Conservation (phyloP, 2,329 filamentous ascomycete species). For the Aspergillus sp. region DNA sequence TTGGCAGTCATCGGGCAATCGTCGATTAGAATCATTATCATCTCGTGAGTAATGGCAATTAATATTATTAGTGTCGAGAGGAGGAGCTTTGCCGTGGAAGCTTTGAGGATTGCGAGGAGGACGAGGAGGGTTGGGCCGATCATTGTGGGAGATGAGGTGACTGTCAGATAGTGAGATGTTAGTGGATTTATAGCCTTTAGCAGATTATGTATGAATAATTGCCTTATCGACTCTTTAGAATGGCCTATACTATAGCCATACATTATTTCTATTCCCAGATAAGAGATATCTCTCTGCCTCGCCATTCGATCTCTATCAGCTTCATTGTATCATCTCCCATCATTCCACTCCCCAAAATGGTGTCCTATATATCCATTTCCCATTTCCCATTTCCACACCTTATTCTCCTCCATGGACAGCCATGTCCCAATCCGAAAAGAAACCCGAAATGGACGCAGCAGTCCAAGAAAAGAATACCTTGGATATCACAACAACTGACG, state of each 20-base stretch:
- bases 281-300: conserved; percentile 10
- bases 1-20: background rate
- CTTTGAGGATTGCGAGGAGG: background rate
- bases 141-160: background rate
- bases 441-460: too few species aligned
- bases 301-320: conserved; percentile 8
- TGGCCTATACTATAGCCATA: background rate
- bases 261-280: background rate
- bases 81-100: conserved; percentile 1
- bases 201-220: background rate
- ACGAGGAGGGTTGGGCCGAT: background rate
- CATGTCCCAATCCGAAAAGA: background rate
- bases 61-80: background rate
- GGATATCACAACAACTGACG: too few species aligned
- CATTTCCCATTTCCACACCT: too few species aligned
- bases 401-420: too few species aligned
- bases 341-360: background rate
- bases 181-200: background rate
- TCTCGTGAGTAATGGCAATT: conserved; percentile 1
- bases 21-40: conserved; percentile 3
- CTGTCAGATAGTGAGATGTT: too few species aligned
- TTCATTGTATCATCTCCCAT: too few species aligned
- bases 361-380: background rate
- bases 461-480: background rate
- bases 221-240: too few species aligned